These are phyloP conservation scores for Debaryomyces castellii DNA, from an alignment of 805 yeast genomes.

Conservation along the genomic window DNA sequence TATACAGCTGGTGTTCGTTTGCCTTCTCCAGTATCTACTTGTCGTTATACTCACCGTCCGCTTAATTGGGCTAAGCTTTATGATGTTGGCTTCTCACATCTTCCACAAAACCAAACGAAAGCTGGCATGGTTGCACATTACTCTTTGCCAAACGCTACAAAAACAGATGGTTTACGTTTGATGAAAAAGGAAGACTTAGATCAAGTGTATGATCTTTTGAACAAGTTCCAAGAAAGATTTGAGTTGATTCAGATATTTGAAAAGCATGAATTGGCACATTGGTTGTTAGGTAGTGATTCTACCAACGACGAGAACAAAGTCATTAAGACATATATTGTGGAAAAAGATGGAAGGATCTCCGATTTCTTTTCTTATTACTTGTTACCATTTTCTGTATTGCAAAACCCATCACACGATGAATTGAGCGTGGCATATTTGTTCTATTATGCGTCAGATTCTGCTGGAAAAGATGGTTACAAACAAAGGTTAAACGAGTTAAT, in stretches of 20 bases:
- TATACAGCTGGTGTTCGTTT: conserved; percentile 90
- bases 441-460: conserved; percentile 81
- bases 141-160: conserved; percentile 53
- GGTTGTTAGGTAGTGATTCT: conserved; percentile 60
- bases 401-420: conserved; percentile 59
- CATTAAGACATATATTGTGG: conserved; percentile 77
- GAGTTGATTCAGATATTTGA: conserved; percentile 70
- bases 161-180: conserved; percentile 53
- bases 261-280: conserved; percentile 73
- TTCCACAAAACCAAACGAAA: conserved; percentile 70
- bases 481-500: conserved; percentile 62
- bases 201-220: conserved; percentile 58
- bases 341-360: conserved; percentile 62
- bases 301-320: conserved; percentile 44
- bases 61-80: conserved; percentile 86
- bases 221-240: conserved; percentile 63
- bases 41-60: conserved; percentile 92
- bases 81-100: conserved; percentile 85
- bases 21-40: conserved; percentile 88
- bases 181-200: conserved; percentile 63
- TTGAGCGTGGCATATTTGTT: conserved; percentile 85
- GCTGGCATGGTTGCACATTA: conserved; percentile 64
- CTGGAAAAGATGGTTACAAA: conserved; percentile 44
- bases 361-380: conserved; percentile 90
- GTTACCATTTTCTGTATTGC: conserved; percentile 80